Percentiles rank a stretch among this genome's conserved stretches.
Conservation (phyloP, 106 monocot species). For the Dendrobium chrysotoxum region DNA sequence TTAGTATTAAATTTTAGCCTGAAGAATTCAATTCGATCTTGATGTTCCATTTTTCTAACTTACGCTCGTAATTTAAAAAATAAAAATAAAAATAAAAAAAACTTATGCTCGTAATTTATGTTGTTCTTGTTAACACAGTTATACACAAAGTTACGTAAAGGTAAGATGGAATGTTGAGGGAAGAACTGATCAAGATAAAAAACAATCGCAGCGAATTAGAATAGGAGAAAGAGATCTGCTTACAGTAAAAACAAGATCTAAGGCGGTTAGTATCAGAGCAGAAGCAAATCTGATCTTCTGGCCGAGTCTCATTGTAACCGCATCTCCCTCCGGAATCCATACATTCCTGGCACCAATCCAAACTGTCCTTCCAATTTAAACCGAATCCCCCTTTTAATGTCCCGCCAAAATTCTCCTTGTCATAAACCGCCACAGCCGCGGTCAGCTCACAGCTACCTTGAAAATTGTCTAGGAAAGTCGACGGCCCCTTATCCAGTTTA, state of each 20-base stretch:
- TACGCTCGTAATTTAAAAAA: no score
- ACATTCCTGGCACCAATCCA: background rate
- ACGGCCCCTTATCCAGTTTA: background rate
- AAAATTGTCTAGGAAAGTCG: background rate
- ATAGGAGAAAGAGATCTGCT: background rate
- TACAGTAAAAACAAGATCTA: background rate
- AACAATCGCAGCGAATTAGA: no score
- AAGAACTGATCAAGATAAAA: background rate
- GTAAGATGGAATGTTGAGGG: background rate
- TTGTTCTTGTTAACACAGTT: no score
- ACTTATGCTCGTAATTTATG: no score
- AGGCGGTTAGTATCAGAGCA: conserved; percentile 5
- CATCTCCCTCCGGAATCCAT: background rate
- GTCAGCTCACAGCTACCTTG: background rate
- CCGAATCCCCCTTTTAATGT: background rate
- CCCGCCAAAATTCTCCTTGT: background rate
- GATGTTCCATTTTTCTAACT: no score
- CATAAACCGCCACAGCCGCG: background rate
- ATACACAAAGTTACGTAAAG: no score
- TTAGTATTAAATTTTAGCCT: no score
- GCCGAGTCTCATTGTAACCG: background rate
- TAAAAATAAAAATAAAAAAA: no score
- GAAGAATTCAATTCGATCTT: no score
- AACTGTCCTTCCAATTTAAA: background rate
- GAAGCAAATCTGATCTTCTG: background rate